Percentiles rank a stretch among this genome's conserved stretches.
phyloP scores from a whole-genome alignment of 345 rosid genomes.

The Salix koriyanagi region DNA sequence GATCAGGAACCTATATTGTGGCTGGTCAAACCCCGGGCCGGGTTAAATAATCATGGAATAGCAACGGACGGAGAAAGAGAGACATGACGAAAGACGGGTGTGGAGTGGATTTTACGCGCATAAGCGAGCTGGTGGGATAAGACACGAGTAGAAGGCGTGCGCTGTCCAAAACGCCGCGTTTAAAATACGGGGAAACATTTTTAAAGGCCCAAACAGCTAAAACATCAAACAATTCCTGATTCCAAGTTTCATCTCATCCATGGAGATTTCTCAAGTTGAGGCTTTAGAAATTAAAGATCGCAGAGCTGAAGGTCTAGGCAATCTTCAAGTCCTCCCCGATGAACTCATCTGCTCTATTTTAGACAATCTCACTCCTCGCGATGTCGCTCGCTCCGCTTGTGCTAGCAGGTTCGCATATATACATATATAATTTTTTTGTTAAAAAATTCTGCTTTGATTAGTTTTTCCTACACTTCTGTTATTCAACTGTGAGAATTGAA shows the following conservation, averaged over 20 bases:
- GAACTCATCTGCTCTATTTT: slow-evolving; percentile 61
- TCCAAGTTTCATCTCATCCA: slow-evolving; percentile 1
- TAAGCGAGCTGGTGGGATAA: neutral
- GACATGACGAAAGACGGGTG: neutral
- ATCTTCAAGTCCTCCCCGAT: slow-evolving; percentile 61
- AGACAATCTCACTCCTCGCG: slow-evolving; percentile 61
- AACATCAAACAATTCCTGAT: neutral
- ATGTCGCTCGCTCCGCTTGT: slow-evolving; percentile 71
- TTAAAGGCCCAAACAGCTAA: neutral
- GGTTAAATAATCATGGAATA: neutral
- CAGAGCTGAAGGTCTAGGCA: slow-evolving; percentile 64
- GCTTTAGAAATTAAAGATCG: slow-evolving; percentile 45
- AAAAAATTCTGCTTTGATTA: neutral
- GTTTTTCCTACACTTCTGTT: neutral
- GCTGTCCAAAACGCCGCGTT: neutral
- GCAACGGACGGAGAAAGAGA: neutral
- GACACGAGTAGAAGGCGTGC: neutral
- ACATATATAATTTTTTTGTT: neutral
- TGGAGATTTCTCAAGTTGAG: slow-evolving; percentile 35
- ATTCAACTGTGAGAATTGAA: neutral
- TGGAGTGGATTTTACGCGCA: neutral
- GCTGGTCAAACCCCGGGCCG: too few relatives aligned
- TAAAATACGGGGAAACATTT: neutral
- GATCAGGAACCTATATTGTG: too few relatives aligned
- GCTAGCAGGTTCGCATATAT: slow-evolving; percentile 74